Base-by-base conservation (phyloP, 148 eudicot species). In the Fagopyrum homotropicum region DNA sequence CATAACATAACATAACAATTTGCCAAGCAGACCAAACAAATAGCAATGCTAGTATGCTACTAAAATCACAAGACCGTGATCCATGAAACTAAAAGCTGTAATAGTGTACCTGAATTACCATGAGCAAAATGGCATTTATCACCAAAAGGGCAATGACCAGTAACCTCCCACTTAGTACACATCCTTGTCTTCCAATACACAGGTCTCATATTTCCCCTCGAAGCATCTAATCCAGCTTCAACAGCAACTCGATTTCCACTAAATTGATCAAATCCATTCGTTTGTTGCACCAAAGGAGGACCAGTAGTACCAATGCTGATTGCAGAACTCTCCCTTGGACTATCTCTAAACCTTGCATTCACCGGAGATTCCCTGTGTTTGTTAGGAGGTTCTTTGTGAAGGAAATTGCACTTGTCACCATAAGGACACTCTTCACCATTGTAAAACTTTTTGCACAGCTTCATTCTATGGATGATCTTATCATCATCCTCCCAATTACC, bases 351-450 rank as follows among this genome's bases (percentile, higher is more conserved):
- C 76, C 79, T 81, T 0, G 72, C 79, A n/a, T 4, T 8, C 30
- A 17, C 71, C 2, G 80, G 64, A 6, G 84, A 82, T 73, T 59
- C 80, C 80, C 78, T 77, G 50, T 71, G 79, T 29, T 72, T 35
- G 40, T 35, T 90, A 1, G 84, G 48, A 40, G 90, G 89, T 11
- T 84, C 88, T 61, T 89, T 89, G 70, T 95, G 98, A 22, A 89
- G 79, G 78, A 95, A 92, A 78, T 85, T 95, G 77, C 98, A 95
- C 78, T 82, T 90, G 0, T 89, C 91, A 26, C 98, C 98, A 84
- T 95, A 95, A 0, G 97, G 96, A 70, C 98, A 95, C 73, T 95
- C 97, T n/a, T 92, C 97, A 1, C 98, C 97, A 77, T 89, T 89
- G 26, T 89, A 90, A 73, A 83, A 95, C 86, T 85, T 92, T 81